Percentiles rank a stretch among this genome's conserved stretches.
These are phyloP conservation scores for Strobilomyces dryophilus DNA, from an alignment of 768 basidiomycete genomes.

Conservation along the genomic window DNA sequence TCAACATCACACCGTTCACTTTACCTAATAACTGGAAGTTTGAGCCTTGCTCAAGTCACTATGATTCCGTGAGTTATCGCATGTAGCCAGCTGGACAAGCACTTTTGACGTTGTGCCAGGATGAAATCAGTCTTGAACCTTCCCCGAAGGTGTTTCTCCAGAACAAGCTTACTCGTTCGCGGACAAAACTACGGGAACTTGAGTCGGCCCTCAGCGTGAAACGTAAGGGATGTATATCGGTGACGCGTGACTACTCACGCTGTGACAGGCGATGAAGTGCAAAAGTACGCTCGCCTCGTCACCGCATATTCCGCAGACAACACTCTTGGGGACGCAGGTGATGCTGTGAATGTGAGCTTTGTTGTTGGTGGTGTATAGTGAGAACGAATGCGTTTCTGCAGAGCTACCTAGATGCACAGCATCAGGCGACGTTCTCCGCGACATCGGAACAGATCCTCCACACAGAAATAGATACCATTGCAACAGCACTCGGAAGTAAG, in stretches of 20 bases:
- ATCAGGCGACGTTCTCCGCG: constrained; percentile 51
- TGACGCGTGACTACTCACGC: constrained; percentile 6
- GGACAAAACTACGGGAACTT: constrained; percentile 61
- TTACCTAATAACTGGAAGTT: constrained; percentile 67
- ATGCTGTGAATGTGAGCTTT: constrained; percentile 17
- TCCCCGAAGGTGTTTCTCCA: constrained; percentile 76
- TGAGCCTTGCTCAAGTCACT: constrained; percentile 69
- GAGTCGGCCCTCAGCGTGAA: constrained; percentile 54
- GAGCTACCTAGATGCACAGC: constrained; percentile 61
- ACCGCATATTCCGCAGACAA: constrained; percentile 43
- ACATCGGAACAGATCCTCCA: constrained; percentile 55
- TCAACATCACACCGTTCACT: constrained; percentile 64
- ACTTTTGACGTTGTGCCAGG: constrained; percentile 9
- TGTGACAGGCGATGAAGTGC: constrained; percentile 48
- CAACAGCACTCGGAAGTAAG: constrained; percentile 60
- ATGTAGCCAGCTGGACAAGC: background rate
- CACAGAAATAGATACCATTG: constrained; percentile 63
- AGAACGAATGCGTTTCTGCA: constrained; percentile 25
- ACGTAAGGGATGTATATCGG: constrained; percentile 40
- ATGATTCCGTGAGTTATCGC: constrained; percentile 61
- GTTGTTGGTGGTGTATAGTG: background rate
- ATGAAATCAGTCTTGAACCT: constrained; percentile 58
- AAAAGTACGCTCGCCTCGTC: constrained; percentile 46
- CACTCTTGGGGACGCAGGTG: constrained; percentile 52
- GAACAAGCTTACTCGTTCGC: constrained; percentile 63